Base-by-base conservation (phyloP, 441 rosid species). In the Metrosideros polymorpha region DNA sequence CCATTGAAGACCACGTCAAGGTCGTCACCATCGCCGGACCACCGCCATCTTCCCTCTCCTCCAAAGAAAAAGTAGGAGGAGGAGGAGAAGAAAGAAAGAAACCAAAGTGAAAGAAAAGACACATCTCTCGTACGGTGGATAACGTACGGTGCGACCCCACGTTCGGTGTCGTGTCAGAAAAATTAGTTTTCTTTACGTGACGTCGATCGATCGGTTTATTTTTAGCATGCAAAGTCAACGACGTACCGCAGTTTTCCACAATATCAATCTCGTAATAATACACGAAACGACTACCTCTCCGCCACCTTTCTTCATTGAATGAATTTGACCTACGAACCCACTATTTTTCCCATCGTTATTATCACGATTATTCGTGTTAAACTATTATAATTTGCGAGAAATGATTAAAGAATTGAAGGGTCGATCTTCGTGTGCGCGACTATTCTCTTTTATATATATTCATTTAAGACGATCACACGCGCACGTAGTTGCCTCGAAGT, bases 81-180 rank as follows among this genome's bases (percentile, higher is more conserved):
- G 0, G 9, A 57, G 14, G 19, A 7, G 22, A 51, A 6, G 9
- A 19, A 24, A 66, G 14, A 35, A 35, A 39, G 14, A 32, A 32
- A 18, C 1, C 77, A 9, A 3, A 29, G 57, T 15, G 53, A 17
- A 29, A 9, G 63, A 39, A 27, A 17, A 18, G 12, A 15, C n/a
- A 6, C 9, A 39, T 17, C 12, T 19, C 27, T 52, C 47, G 93
- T 91, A 89, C 92, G 91, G 91, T 35, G 87, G 85, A 85, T 59
- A 66, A 85, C 43, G 92, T 91, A 89, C 91, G 91, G 91, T 86
- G 87, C 52, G 83, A 52, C 89, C 82, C 87, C 84, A 86, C 88
- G 86, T 84, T 79, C 35, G 17, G 19, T 71, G 4, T 6, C 82
- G 15, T 3, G 45, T 52, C 25, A 14, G 9, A 29, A 6, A 6